Evolutionary conservation across 306 rosid genomes (phyloP).

Genomic region (Fragaria ananassa): DNA sequence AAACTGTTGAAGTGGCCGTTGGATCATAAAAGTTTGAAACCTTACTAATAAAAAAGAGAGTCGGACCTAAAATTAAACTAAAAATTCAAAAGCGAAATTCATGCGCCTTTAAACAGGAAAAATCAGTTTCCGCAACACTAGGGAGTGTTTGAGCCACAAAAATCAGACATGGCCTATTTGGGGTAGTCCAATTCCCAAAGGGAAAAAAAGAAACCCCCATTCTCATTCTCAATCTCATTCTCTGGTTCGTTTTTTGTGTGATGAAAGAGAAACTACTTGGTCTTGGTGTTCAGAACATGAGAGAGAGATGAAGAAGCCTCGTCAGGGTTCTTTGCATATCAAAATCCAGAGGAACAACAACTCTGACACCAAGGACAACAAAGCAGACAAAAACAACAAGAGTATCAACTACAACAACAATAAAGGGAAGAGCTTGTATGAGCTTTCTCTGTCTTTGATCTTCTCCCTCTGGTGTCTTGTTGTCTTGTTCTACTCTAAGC

Average conservation of each 20-base stretch:
- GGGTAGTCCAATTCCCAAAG: neutral
- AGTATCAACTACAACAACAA: conserved; percentile 29
- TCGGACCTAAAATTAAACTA: neutral
- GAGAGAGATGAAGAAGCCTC: conserved; percentile 50
- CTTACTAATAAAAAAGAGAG: neutral
- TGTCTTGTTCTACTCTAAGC: conserved; percentile 51
- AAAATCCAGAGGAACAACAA: conserved; percentile 25
- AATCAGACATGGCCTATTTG: conserved; percentile 1
- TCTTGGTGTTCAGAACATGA: conserved; percentile 18
- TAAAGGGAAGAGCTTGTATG: conserved; percentile 39
- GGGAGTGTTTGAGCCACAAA: conserved; percentile 20
- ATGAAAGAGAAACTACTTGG: neutral
- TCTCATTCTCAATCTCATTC: neutral
- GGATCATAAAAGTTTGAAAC: neutral
- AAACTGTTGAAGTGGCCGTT: conserved; percentile 1
- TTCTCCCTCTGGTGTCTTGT: conserved; percentile 63
- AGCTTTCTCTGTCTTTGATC: conserved; percentile 62
- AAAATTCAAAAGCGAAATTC: neutral
- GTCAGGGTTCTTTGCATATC: conserved; percentile 29
- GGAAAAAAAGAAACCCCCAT: neutral
- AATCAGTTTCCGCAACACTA: conserved; percentile 20
- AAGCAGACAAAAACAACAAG: conserved; percentile 8
- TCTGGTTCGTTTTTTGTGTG: neutral
- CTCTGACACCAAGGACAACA: conserved; percentile 11
- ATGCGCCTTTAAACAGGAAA: conserved; percentile 17